phyloP scores from a whole-genome alignment of 495 filamentous ascomycete species.

The Cercophora newfieldiana region DNA sequence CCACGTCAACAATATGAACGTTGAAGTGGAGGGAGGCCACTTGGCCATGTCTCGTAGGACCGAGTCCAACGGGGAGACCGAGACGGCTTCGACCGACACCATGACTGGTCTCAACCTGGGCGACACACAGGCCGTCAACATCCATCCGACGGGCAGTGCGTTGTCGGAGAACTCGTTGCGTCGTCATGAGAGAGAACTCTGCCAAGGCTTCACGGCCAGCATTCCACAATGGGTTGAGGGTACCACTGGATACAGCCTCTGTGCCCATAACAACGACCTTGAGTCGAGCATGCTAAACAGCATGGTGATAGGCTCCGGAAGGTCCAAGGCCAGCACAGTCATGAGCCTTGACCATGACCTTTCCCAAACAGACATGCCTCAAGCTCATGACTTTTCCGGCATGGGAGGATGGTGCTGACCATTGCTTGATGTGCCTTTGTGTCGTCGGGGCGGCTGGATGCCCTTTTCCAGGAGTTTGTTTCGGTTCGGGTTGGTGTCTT shows the following conservation, averaged over 20 bases:
- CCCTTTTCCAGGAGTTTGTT: not conserved
- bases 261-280: not conserved
- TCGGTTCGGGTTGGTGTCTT: not conserved
- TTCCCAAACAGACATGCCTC: not conserved
- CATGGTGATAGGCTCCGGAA: not conserved
- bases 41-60: not conserved
- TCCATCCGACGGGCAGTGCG: not conserved
- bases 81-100: constrained; percentile 1
- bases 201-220: not conserved
- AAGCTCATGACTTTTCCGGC: not conserved
- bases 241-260: not conserved
- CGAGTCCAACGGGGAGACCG: not conserved
- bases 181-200: not conserved
- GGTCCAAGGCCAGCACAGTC: not conserved
- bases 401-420: not conserved
- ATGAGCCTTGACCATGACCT: not conserved
- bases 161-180: not conserved
- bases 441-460: not conserved
- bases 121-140: not conserved
- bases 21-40: not conserved
- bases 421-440: not conserved
- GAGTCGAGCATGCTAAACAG: not conserved
- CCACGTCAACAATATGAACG: not conserved
- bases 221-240: not conserved
- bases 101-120: not conserved